phyloP scores from a whole-genome alignment of 768 basidiomycete genomes.

The Nevesoporus exiguus region DNA sequence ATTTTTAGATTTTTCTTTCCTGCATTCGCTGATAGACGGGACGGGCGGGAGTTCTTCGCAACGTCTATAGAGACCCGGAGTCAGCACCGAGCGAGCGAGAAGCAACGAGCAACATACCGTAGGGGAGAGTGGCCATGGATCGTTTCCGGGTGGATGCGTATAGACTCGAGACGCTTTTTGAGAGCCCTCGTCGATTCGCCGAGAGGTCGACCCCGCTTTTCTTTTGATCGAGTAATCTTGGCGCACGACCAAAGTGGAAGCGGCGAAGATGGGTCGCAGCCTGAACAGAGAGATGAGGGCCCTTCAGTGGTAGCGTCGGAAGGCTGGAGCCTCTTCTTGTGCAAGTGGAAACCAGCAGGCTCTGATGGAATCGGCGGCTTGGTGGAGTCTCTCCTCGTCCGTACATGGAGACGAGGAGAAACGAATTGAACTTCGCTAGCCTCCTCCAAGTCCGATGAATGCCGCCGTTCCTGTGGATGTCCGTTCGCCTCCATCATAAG shows the following conservation, averaged over 20 bases:
- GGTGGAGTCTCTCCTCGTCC: background rate
- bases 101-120: background rate
- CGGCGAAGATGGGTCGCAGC: conserved; percentile 4
- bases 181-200: conserved; percentile 4
- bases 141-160: conserved; percentile 4
- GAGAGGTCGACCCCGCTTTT: conserved; percentile 1
- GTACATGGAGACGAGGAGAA: background rate
- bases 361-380: conserved; percentile 8
- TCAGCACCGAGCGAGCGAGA: background rate
- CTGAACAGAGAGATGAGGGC: background rate
- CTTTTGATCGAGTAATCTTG: conserved; percentile 15
- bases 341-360: background rate
- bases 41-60: background rate
- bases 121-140: background rate
- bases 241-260: conserved; percentile 15
- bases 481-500: background rate
- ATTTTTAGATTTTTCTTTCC: background rate
- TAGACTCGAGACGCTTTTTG: conserved; percentile 6
- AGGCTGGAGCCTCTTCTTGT: background rate
- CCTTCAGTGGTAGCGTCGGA: too few species aligned
- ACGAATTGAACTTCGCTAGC: background rate
- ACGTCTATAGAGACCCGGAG: background rate
- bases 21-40: background rate
- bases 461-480: background rate
- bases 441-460: background rate